Conservation (phyloP, 2,329 filamentous ascomycete species). For the Cyanodermella asteris region DNA sequence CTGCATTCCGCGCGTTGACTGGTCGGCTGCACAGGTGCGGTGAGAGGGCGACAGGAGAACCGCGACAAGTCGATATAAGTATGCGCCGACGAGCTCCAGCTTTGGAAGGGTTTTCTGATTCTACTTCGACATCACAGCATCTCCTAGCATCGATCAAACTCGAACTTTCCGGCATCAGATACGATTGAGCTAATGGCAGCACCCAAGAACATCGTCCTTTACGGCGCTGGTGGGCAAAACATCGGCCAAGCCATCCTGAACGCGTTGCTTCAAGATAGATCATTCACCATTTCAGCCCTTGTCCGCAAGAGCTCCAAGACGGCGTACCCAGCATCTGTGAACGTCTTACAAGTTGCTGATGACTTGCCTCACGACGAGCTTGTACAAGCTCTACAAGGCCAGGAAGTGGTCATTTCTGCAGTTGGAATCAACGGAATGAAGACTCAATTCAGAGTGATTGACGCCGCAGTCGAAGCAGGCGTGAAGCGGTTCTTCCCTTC, state of each 20-base stretch:
- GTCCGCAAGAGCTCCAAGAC: conserved; percentile 9
- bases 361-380: conserved; percentile 8
- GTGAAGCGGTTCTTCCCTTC: conserved; percentile 16
- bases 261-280: conserved; percentile 5
- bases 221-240: too few relatives aligned
- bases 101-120: too few relatives aligned
- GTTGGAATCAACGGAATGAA: conserved; percentile 10
- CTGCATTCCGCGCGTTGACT: too few relatives aligned
- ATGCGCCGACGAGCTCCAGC: too few relatives aligned
- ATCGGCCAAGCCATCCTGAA: conserved; percentile 11
- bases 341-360: conserved; percentile 7
- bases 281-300: conserved; percentile 11
- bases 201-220: too few relatives aligned
- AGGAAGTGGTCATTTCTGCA: conserved; percentile 14
- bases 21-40: too few relatives aligned
- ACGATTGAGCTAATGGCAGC: too few relatives aligned
- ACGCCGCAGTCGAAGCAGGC: conserved; percentile 13
- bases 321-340: conserved; percentile 9
- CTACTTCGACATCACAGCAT: too few relatives aligned
- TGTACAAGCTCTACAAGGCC: conserved; percentile 11
- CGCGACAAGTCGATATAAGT: too few relatives aligned
- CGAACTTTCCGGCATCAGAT: too few relatives aligned
- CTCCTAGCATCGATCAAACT: too few relatives aligned
- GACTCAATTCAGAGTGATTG: conserved; percentile 13
- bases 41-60: too few relatives aligned